phyloP scores from a whole-genome alignment of 106 monocot species.

The Dioscorea dumetorum region DNA sequence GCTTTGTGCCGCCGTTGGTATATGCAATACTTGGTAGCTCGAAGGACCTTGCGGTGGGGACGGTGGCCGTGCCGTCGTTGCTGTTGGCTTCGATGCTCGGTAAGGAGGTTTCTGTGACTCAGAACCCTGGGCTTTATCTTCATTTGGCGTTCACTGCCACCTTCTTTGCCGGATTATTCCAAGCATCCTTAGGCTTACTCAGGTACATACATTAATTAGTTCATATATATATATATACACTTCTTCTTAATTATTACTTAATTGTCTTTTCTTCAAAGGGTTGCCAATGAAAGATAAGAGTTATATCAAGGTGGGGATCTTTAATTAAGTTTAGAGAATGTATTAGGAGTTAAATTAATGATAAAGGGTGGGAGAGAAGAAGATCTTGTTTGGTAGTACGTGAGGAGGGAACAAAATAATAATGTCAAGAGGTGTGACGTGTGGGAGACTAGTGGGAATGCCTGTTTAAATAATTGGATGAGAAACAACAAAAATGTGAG shows the following conservation, averaged over 20 bases:
- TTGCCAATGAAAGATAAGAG: too few relatives aligned
- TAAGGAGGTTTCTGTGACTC: conserved; percentile 40
- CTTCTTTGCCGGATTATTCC: conserved; percentile 76
- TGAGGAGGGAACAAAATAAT: too few relatives aligned
- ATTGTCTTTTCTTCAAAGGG: too few relatives aligned
- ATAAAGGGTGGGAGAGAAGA: too few relatives aligned
- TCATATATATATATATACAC: conserved; percentile 40
- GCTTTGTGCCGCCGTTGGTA: conserved; percentile 88
- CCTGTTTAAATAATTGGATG: too few relatives aligned
- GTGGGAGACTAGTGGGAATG: too few relatives aligned
- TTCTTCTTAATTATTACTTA: conserved; percentile 2
- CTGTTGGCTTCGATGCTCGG: conserved; percentile 83
- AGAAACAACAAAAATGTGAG: too few relatives aligned
- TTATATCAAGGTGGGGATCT: too few relatives aligned
- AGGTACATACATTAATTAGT: conserved; percentile 21
- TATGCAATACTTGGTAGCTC: conserved; percentile 89
- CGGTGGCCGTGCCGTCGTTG: conserved; percentile 79
- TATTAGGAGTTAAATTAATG: too few relatives aligned
- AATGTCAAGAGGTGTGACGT: too few relatives aligned
- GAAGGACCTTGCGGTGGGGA: conserved; percentile 76
- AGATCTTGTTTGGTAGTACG: too few relatives aligned
- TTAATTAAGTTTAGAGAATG: too few relatives aligned
- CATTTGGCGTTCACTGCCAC: conserved; percentile 86
- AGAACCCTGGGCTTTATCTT: conserved; percentile 48
- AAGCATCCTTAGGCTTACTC: conserved; percentile 73